Evolutionary conservation across 345 rosid species (phyloP).

Genomic region (Turnera subulata): DNA sequence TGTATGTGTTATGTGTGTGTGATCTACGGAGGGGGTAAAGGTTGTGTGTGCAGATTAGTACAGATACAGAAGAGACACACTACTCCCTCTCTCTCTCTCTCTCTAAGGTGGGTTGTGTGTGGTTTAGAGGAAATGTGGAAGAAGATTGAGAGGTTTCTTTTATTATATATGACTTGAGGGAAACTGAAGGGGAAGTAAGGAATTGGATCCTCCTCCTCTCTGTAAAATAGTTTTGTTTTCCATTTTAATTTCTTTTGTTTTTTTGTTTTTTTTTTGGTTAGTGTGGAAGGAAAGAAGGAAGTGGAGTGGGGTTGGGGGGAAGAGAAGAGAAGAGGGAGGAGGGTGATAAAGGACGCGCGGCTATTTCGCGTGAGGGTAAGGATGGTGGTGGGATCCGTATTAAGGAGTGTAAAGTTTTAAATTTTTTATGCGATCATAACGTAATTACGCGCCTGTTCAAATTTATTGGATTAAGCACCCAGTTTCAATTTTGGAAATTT

Average conservation of each 20-base stretch:
- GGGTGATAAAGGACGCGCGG: slow-evolving; percentile 3
- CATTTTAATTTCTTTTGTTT: too few species aligned
- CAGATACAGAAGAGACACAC: too few species aligned
- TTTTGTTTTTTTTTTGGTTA: too few species aligned
- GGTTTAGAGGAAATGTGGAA: background rate
- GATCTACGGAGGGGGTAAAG: too few species aligned
- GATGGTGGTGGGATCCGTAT: background rate
- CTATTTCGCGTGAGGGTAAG: slow-evolving; percentile 5
- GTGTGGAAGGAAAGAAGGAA: background rate
- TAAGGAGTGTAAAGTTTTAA: slow-evolving; percentile 2
- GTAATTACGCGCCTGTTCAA: slow-evolving; percentile 14
- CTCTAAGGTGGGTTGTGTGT: background rate
- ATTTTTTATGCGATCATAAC: background rate
- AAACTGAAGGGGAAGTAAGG: too few species aligned
- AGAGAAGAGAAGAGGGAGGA: background rate
- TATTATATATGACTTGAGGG: background rate
- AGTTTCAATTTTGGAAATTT: background rate
- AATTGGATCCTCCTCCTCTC: too few species aligned
- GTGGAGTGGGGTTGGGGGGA: background rate
- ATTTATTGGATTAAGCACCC: background rate
- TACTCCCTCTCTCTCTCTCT: too few species aligned
- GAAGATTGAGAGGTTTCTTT: too few species aligned
- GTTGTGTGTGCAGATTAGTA: too few species aligned
- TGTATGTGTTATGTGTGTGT: too few species aligned
- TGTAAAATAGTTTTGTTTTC: too few species aligned